Evolutionary conservation across 306 rosid species (phyloP), one percentile per base, ranked within the genome.

Genomic region (Carpinus fangiana): DNA sequence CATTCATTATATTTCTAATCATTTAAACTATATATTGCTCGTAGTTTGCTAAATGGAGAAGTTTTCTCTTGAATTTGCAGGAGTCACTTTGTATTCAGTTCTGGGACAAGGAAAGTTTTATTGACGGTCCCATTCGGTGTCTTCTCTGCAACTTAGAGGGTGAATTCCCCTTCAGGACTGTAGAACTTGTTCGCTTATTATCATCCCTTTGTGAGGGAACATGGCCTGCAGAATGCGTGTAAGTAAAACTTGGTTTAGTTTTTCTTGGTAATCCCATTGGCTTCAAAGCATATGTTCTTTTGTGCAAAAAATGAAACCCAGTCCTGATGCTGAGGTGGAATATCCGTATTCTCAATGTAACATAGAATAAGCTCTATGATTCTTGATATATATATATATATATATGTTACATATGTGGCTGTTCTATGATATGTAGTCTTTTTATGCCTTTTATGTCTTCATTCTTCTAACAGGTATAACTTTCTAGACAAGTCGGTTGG

Each of bases 161-260:
- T 61, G 97, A 92, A 86, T 94, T 94, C 67, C 98, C 98, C 77
- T 84, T 82, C 86, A 84, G 94, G 87, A 85, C 87, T 5, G 72
- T 78, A 45, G 97, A 92, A 76, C 86, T 94, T 76, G 88, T 94
- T 52, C 91, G 65, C 67, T 82, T 92, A 81, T 75, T 94, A 77
- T 94, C 98, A 70, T 92, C 98, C 83, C 97, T 94, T n/a, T 87
- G 90, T 83, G 97, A 90, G 84, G 98, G 97, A 78, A 66, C 88
- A 45, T 94, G 97, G 98, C 90, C 98, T 31, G 92, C 98, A 79
- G 97, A 92, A 79, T 94, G 98, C 66, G 97, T 87, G 98, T 92
- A 81, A 92, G 97, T 88, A 75, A 72, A 59, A 72, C 60, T 79
- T 81, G 34, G 34, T 34, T 80, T 62, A 16, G 68, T 76, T 73